phyloP scores from a whole-genome alignment of 345 rosid species.

The Triadica sebifera region DNA sequence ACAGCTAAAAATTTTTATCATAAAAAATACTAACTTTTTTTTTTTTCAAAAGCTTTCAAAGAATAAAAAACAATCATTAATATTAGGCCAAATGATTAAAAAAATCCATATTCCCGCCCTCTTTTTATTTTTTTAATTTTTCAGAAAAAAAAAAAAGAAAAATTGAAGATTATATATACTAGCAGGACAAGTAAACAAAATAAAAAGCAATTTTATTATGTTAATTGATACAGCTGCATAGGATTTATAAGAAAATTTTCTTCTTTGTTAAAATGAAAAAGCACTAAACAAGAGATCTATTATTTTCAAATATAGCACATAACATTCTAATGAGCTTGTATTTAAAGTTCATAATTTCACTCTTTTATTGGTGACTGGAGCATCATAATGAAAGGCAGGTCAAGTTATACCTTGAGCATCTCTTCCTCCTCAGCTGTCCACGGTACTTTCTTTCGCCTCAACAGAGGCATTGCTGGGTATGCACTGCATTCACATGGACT shows the following conservation, averaged over 20 bases:
- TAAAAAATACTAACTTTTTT: too few relatives aligned
- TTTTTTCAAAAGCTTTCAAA: too few relatives aligned
- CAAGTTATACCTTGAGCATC: constrained; percentile 35
- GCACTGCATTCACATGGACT: constrained; percentile 21
- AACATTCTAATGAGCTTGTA: background rate
- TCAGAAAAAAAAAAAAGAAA: background rate
- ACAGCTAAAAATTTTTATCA: too few relatives aligned
- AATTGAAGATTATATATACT: background rate
- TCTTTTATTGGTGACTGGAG: background rate
- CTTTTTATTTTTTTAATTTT: background rate
- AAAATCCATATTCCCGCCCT: too few relatives aligned
- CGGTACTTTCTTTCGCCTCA: constrained; percentile 34
- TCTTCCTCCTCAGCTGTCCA: constrained; percentile 48
- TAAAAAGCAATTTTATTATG: background rate
- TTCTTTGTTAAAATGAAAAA: background rate
- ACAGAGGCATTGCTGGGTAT: constrained; percentile 26
- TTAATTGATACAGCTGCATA: background rate
- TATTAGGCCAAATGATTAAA: too few relatives aligned
- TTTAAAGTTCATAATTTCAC: background rate
- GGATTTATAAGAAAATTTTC: too few relatives aligned
- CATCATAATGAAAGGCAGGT: background rate
- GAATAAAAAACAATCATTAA: too few relatives aligned
- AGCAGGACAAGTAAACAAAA: background rate
- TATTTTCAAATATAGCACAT: background rate
- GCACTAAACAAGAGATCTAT: background rate